A percentile compares a stretch with the other conserved stretches of the same genome.
phyloP scores from a whole-genome alignment of 371 early-diverging fungal species.

The Choanephora cucurbitarum region DNA sequence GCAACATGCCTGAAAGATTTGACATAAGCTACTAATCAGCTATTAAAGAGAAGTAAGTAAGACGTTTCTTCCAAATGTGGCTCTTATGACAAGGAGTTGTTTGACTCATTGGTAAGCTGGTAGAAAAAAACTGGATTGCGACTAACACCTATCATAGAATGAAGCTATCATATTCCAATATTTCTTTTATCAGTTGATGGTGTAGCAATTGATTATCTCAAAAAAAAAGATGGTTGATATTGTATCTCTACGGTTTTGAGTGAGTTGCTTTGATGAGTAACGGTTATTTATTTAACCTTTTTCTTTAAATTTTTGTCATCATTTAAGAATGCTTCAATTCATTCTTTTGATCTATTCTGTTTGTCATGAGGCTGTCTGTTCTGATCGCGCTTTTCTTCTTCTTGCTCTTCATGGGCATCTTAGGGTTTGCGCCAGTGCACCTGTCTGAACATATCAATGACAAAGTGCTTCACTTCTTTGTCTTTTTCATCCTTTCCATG shows the following conservation, averaged over 20 bases:
- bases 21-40: constrained; percentile 5
- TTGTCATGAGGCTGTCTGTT: constrained; percentile 7
- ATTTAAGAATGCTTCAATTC: no score
- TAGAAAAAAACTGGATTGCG: background rate
- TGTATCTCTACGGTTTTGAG: no score
- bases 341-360: no score
- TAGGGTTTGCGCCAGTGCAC: constrained; percentile 51
- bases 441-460: constrained; percentile 40
- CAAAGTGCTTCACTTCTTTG: constrained; percentile 43
- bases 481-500: constrained; percentile 36
- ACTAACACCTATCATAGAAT: background rate
- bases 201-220: no score
- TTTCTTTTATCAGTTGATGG: no score
- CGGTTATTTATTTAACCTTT: no score
- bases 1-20: constrained; percentile 12
- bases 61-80: constrained; percentile 1
- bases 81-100: background rate
- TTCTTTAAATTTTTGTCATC: no score
- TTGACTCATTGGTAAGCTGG: background rate
- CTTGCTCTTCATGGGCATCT: constrained; percentile 39
- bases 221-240: no score
- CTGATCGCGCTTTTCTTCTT: constrained; percentile 36
- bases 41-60: constrained; percentile 7
- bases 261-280: no score
- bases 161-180: no score